Base-by-base conservation (phyloP, 805 yeast genomes). In the Wickerhamiella hasegawae region DNA sequence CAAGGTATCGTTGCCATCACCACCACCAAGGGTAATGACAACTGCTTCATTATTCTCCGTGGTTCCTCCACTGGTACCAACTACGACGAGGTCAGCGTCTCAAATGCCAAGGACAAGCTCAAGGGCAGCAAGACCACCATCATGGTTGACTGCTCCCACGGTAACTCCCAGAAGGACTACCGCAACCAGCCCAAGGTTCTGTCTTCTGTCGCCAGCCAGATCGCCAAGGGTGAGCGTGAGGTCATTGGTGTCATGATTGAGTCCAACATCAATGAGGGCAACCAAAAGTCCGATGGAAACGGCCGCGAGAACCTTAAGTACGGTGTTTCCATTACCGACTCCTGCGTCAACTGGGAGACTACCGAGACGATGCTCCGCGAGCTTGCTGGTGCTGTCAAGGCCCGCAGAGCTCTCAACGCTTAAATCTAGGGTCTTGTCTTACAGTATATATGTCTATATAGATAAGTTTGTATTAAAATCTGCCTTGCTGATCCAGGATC, bases 71-170 rank as follows among this genome's bases (percentile, higher is more conserved):
- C 69, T 40, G 93, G 94, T 41, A 84, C 97, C 28, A 87, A 87
- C 59, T 87, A 59, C 54, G 96, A 85, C 55, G 75, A 76, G 30
- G 72, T 66, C 45, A 71, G 77, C 14, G 85, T 87, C 21, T 59
- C 63, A 34, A 68, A 66, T 33, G 45, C 34, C 33, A 54, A 66
- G 65, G 47, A 61, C 58, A 43, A 61, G 22, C 37, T 69, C 18
- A 20, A 33, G 12, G 62, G 48, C 58, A 63, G 24, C 20, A 54
- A 48, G 18, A 45, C 51, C n/a, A 69, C 87, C 52, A 76, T 85
- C 50, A 90, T 87, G 97, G 73, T 87, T 44, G 98, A 87, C 60
- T 90, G 96, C 59, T 84, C 96, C 28, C 98, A 87, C 55, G 98
- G 96, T 44, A 87, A 87, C 66, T 82, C 95, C 25, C 73, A 68